These are phyloP conservation scores for Astragalus membranaceus DNA, from an alignment of 306 rosid species.

Conservation along the genomic window DNA sequence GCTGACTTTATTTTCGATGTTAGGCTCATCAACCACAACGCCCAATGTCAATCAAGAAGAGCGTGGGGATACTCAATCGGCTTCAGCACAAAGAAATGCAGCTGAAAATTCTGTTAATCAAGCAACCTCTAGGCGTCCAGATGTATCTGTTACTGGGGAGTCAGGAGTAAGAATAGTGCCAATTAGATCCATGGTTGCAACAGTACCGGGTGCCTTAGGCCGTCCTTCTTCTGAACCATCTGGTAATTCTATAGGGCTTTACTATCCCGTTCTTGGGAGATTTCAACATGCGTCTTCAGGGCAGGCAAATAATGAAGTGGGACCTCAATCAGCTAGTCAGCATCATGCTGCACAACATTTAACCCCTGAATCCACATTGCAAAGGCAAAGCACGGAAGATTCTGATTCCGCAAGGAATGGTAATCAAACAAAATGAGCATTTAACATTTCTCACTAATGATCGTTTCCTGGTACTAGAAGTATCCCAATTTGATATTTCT, in stretches of 20 bases:
- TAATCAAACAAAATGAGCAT: conserved; percentile 25
- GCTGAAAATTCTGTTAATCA: conserved; percentile 56
- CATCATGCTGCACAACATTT: conserved; percentile 37
- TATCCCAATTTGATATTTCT: conserved; percentile 10
- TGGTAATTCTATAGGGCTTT: conserved; percentile 70
- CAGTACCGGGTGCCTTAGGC: conserved; percentile 62
- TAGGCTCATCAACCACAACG: conserved; percentile 60
- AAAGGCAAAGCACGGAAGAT: conserved; percentile 44
- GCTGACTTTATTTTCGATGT: conserved; percentile 14
- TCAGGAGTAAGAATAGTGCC: conserved; percentile 77
- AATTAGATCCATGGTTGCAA: conserved; percentile 78
- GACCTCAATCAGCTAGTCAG: conserved; percentile 52
- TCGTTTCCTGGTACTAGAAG: conserved; percentile 4
- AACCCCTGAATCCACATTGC: conserved; percentile 32
- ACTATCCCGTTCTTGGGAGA: conserved; percentile 85
- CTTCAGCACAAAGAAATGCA: conserved; percentile 55
- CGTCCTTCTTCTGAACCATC: conserved; percentile 63
- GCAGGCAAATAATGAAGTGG: conserved; percentile 44
- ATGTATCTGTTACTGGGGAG: conserved; percentile 53
- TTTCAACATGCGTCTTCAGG: conserved; percentile 62
- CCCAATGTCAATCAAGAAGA: conserved; percentile 56
- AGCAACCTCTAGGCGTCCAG: conserved; percentile 46
- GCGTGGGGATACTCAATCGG: conserved; percentile 41
- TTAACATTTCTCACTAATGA: neutral
- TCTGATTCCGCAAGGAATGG: conserved; percentile 67